Evolutionary conservation across 192 early-diverging fungal genomes (phyloP).

Genomic region (Backusella psychrophila): DNA sequence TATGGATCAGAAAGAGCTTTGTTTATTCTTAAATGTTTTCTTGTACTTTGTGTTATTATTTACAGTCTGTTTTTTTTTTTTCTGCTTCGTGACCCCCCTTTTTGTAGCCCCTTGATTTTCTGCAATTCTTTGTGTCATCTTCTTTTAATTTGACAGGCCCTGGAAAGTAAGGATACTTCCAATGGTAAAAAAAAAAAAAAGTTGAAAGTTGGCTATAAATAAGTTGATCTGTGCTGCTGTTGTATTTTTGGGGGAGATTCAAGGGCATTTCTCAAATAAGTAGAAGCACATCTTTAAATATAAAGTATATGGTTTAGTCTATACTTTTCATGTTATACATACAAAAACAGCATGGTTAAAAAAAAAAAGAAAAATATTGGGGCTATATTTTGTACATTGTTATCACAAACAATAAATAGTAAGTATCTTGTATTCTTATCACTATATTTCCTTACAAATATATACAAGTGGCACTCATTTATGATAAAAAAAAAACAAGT

Average conservation of each 20-base stretch:
- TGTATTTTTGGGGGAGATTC: background rate
- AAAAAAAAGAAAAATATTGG: background rate
- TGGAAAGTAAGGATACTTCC: background rate
- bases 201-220: background rate
- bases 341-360: background rate
- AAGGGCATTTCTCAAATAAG: background rate
- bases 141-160: background rate
- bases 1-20: background rate
- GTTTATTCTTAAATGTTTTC: background rate
- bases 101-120: background rate
- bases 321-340: background rate
- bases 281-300: background rate
- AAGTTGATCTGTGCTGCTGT: background rate
- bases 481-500: background rate
- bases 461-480: background rate
- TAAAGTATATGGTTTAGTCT: background rate
- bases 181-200: background rate
- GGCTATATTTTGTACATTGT: background rate
- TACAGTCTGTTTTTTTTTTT: background rate
- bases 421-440: background rate
- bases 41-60: background rate
- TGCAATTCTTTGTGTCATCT: background rate
- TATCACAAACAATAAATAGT: background rate
- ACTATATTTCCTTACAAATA: background rate
- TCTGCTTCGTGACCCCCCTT: background rate